Evolutionary conservation across 2,329 filamentous ascomycete species (phyloP), one percentile per base, ranked within the genome.

Genomic region (Magnaporthiopsis incrustans): DNA sequence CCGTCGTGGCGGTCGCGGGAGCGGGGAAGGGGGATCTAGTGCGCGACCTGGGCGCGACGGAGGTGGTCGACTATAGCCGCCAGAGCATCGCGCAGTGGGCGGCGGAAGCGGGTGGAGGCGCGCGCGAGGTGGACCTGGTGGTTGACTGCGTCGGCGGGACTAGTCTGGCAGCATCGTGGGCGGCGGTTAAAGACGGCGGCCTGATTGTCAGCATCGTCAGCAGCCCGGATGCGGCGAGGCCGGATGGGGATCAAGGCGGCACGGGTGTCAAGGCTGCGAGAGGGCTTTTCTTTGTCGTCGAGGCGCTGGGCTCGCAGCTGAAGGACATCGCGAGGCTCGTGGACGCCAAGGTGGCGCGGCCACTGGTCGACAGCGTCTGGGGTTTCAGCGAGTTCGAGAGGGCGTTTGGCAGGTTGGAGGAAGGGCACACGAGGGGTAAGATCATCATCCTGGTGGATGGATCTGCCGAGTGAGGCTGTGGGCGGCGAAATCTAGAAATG

Each of bases 291-390:
- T 78, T 75, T 65, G 72, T 79, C 33, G 75, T 79, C 57, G 69
- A 75, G 64, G 72, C 74, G 27, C 68, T 71, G 50, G 77, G 76
- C 2, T 71, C 67, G 35, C 73, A 78, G 63, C 67, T 79, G 58
- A 66, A 64, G 10, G 68, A 74, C 62, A 74, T 78, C 65, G 68
- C 72, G 7, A 68, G 69, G 57, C 66, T 78, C 57, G 68, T 79
- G 12, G 74, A 73, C 26, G 69, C 67, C 10, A 73, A 74, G n/a
- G 70, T 68, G 59, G 67, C 71, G 15, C 69, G 66, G 65, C 74
- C 76, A 3, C 65, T 70, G 57, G 69, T 79, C n/a, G 77, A 79
- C 65, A 77, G 75, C 53, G 72, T 74, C 5, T 74, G 74, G 64
- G 68, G 70, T n/a, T 75, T 79, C 68, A 75, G 73, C 7, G 69